Evolutionary conservation across 805 yeast species (phyloP), one percentile per base, ranked within the genome.

Genomic region (Ogataea pilisensis): DNA sequence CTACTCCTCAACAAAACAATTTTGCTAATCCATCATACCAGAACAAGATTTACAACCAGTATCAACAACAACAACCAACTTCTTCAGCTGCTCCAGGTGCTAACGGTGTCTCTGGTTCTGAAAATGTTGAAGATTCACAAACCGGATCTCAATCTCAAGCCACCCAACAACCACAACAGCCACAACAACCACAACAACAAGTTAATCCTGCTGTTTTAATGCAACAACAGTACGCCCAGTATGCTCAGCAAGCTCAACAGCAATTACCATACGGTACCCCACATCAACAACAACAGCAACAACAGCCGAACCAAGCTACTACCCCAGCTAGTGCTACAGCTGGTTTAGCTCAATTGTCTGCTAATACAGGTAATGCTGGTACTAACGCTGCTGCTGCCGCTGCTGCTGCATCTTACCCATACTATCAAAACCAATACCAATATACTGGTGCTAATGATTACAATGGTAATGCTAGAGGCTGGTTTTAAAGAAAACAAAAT

Each of bases 11-110:
- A n/a, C n/a, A n/a, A 40, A 39, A 49, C 41, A 45, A 54, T 31
- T 51, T 53, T 36, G 51, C 47, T 33, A 44, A 45, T 34, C 40
- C 47, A 20, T 39, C 53, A 4, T 50, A 42, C 52, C 60, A 51
- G 45, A 53, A 47, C 38, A 54, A 58, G 46, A 45, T 55, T 31
- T 57, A 58, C 42, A 51, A 50, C 46, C 58, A 55, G 38, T 54
- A 54, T 44, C 59, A 57, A 26, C 52, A 50, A 36, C 51, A 46
- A 34, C 54, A 33, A 29, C 42, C 39, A 31, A 39, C 24, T 11
- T 39, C 37, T 27, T 42, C 39, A 31, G 41, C 24, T 11, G 42
- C 37, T 42, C 35, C 45, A 34, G 37, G 49, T 22, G 16, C 44
- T 25, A 20, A 16, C 12, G 42, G 42, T 31, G 29, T 19, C 19